Base-by-base conservation (phyloP, 2,329 filamentous ascomycete genomes). In the Daldinia sp. region DNA sequence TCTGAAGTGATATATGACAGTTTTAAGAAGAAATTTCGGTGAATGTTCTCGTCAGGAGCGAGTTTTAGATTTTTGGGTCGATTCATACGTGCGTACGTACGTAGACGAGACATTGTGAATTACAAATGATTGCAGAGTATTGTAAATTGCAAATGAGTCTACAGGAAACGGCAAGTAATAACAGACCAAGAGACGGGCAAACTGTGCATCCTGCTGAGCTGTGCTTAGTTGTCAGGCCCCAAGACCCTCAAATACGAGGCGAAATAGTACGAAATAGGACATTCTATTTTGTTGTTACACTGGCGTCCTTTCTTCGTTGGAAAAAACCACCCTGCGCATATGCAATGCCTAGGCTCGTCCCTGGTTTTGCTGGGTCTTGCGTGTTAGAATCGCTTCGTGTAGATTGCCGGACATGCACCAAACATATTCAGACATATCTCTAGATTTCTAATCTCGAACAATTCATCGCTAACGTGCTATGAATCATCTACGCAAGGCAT, bases 221-320 rank as follows among this genome's bases (percentile, higher is more conserved):
- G 64, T 64, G 53, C 61, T 58, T 63, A 55, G 54, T 64, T 66
- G 64, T 64, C 64, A 60, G 56, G 57, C 45, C 61, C 64, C 21
- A 27, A 9, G 21, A n/a, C 27, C 13, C 39, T n/a, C 41, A 64
- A 64, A 67, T 67, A 66, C 64, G 64, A 66, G 64, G 61, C 61
- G 32, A 64, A 66, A 60, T 60, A 63, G 52, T 39, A 56, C 39
- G 56, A 48, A 51, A 35, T 51, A 51, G 48, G 32, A 37, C 30
- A 29, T 59, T 45, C 39, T 49, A 30, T 43, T 41, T 39, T 55
- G 47, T 29, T 62, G 54, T 58, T 23, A 57, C 48, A 60, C 60
- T 63, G 25, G 32, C 41, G 25, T 60, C 39, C 29, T 53, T 49
- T 56, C 32, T 32, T 30, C 48, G 37, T 63, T 52, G 47, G 45